Conservation (phyloP, 306 rosid genomes). For the Comarum palustre region DNA sequence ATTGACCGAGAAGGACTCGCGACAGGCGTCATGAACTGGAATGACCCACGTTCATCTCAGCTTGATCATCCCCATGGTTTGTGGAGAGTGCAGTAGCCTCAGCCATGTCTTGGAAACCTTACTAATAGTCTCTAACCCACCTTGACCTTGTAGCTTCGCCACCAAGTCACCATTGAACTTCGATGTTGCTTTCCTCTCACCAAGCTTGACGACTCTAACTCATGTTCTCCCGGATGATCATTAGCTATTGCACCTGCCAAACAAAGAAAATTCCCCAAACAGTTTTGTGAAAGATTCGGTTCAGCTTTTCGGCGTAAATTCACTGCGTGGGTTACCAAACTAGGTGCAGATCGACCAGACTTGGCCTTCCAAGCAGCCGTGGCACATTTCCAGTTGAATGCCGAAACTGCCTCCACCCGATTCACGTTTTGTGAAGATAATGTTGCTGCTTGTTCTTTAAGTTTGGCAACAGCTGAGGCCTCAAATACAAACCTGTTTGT, state of each 20-base stretch:
- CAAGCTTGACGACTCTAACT: not conserved
- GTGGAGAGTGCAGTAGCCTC: not conserved
- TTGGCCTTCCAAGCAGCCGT: not conserved
- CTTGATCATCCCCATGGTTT: not conserved
- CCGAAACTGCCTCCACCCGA: not conserved
- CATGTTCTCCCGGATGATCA: not conserved
- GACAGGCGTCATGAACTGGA: not conserved
- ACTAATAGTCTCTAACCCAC: not conserved
- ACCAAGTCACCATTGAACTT: not conserved
- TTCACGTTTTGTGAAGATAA: not conserved
- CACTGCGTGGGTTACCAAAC: not conserved
- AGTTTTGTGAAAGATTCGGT: not conserved
- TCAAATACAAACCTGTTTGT: not conserved
- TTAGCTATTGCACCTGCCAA: slow-evolving; percentile 2
- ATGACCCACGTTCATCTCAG: not conserved
- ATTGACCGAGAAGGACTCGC: not conserved
- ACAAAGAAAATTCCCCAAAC: not conserved
- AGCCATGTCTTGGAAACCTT: not conserved
- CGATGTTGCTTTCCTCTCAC: slow-evolving; percentile 3
- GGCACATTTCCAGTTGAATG: not conserved
- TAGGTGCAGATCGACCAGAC: not conserved
- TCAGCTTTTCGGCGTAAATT: not conserved
- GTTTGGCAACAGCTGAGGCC: not conserved
- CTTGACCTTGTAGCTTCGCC: not conserved
- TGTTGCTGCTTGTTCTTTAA: slow-evolving; percentile 1